These are phyloP conservation scores for Diplocarpon rosae DNA, from an alignment of 2,329 filamentous ascomycete species.

Conservation along the genomic window DNA sequence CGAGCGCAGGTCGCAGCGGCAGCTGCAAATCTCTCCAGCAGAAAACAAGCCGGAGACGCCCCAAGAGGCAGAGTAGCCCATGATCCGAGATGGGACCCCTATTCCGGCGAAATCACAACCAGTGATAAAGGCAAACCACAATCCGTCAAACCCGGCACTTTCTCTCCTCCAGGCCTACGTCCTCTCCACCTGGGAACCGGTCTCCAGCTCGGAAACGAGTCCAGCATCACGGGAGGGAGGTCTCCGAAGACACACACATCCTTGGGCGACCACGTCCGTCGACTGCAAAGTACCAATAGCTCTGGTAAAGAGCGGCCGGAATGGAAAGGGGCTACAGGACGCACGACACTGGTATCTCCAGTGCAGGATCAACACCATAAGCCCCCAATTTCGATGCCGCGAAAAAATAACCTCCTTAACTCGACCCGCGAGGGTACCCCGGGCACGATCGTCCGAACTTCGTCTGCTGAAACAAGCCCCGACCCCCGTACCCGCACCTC, in stretches of 20 bases:
- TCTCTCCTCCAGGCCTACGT: slow-evolving; percentile 24
- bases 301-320: slow-evolving; percentile 34
- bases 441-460: slow-evolving; percentile 19
- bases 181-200: slow-evolving; percentile 13
- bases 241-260: slow-evolving; percentile 25
- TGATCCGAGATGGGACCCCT: slow-evolving; percentile 51
- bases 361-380: slow-evolving; percentile 49
- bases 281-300: slow-evolving; percentile 27
- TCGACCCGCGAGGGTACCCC: slow-evolving; percentile 16
- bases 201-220: slow-evolving; percentile 15
- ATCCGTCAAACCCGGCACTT: slow-evolving; percentile 44
- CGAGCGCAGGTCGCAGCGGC: slow-evolving; percentile 21
- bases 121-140: slow-evolving; percentile 42
- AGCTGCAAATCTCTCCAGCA: slow-evolving; percentile 17
- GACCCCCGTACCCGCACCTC: slow-evolving; percentile 10
- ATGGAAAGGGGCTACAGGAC: slow-evolving; percentile 66
- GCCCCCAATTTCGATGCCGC: slow-evolving; percentile 44
- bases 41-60: slow-evolving; percentile 18
- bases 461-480: slow-evolving; percentile 20
- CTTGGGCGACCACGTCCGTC: slow-evolving; percentile 37
- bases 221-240: slow-evolving; percentile 21
- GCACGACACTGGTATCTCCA: slow-evolving; percentile 51
- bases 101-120: slow-evolving; percentile 54
- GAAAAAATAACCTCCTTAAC: slow-evolving; percentile 32
- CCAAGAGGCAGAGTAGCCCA: slow-evolving; percentile 19